A percentile compares a stretch with the other conserved stretches of the same genome.
Evolutionary conservation across 169 alveolate genomes (phyloP).

Genomic region (Babesia caballi): DNA sequence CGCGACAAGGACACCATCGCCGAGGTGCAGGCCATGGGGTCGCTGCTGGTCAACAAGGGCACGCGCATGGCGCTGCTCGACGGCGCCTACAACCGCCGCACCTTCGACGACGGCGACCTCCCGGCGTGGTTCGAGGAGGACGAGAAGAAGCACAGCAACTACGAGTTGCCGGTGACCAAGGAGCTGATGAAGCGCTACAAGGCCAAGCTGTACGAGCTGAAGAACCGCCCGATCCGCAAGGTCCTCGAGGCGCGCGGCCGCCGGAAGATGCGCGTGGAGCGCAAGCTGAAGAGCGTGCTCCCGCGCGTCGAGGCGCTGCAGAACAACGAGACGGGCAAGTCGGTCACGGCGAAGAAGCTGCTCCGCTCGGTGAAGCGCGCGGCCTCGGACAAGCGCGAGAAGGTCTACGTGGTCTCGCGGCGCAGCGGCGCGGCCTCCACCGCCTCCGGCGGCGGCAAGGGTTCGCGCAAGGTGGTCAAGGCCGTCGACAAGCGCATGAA

Average conservation of each 20-base stretch:
- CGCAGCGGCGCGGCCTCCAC: conserved; percentile 76
- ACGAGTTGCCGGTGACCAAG: conserved; percentile 93
- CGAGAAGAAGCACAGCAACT: conserved; percentile 89
- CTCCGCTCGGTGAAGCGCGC: conserved; percentile 40
- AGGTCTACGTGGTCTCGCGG: conserved; percentile 83
- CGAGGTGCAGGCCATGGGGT: conserved; percentile 59
- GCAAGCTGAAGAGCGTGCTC: conserved; percentile 86
- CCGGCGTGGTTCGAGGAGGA: conserved; percentile 98
- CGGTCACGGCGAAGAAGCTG: conserved; percentile 43
- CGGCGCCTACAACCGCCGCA: conserved; percentile 91
- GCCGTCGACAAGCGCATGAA: conserved; percentile 94
- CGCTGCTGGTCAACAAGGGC: conserved; percentile 81
- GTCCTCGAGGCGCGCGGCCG: conserved; percentile 94
- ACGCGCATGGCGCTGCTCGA: conserved; percentile 91
- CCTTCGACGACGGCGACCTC: conserved; percentile 86
- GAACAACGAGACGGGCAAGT: conserved; percentile 30
- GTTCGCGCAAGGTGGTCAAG: conserved; percentile 79
- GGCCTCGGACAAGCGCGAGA: conserved; percentile 55
- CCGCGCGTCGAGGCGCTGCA: conserved; percentile 74
- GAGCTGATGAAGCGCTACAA: conserved; percentile 90
- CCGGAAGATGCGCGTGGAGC: conserved; percentile 88
- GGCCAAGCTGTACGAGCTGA: conserved; percentile 89
- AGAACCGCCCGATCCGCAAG: conserved; percentile 94
- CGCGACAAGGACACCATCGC: conserved; percentile 28
- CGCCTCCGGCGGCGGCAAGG: conserved; percentile 77